Conservation (phyloP, 2,329 filamentous ascomycete species). For the Eutypa lata region DNA sequence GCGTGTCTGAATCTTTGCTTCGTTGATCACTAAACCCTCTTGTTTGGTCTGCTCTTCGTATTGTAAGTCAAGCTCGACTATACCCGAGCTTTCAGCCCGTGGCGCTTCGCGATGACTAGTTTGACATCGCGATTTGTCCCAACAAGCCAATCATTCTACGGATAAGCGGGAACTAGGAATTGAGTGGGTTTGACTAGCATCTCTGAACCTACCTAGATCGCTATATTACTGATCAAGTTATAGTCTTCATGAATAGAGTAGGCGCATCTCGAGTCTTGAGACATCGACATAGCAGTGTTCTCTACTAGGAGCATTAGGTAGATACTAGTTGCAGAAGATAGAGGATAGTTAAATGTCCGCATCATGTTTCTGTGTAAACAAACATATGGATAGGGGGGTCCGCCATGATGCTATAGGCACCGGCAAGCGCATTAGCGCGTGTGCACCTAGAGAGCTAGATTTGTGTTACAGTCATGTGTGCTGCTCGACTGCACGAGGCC, state of each 20-base stretch:
- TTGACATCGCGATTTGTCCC: not conserved
- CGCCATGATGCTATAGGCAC: constrained; percentile 9
- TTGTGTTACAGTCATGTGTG: constrained; percentile 19
- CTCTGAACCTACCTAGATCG: not conserved
- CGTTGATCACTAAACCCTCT: not conserved
- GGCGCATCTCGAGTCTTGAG: not conserved
- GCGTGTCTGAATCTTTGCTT: not conserved
- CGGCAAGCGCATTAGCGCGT: constrained; percentile 27
- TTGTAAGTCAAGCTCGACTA: not conserved
- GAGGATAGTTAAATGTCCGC: not conserved
- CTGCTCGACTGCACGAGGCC: constrained; percentile 3
- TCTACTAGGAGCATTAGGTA: not conserved
- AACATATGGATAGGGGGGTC: not conserved
- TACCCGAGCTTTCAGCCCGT: not conserved
- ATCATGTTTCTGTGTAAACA: not conserved
- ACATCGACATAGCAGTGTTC: not conserved
- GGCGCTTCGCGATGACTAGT: not conserved
- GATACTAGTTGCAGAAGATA: not conserved
- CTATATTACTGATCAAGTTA: not conserved
- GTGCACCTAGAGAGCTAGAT: constrained; percentile 29
- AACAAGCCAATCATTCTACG: not conserved
- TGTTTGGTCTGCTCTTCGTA: not conserved
- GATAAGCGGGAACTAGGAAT: not conserved
- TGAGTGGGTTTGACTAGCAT: not conserved
- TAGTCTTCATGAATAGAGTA: not conserved